Evolutionary conservation across 805 yeast genomes (phyloP).

Genomic region (Candida saitoana): DNA sequence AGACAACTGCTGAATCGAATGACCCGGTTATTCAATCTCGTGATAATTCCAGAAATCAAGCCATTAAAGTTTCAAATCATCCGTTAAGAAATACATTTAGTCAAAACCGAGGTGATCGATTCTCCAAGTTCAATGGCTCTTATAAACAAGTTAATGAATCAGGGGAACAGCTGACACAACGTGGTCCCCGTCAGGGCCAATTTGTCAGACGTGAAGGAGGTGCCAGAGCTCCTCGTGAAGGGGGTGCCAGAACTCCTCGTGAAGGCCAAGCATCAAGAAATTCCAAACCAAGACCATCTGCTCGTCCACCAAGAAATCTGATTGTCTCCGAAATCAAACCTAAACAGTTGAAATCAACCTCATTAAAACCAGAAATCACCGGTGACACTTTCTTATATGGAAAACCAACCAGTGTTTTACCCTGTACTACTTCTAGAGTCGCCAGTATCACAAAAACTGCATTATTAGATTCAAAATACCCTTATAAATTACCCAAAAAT

Average conservation of each 20-base stretch:
- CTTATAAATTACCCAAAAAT: constrained; percentile 34
- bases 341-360: constrained; percentile 3
- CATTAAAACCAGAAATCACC: constrained; percentile 7
- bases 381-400: constrained; percentile 34
- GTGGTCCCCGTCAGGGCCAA: not conserved
- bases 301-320: not conserved
- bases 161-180: not conserved
- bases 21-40: not conserved
- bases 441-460: constrained; percentile 39
- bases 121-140: not conserved
- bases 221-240: not conserved
- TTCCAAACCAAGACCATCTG: constrained; percentile 1
- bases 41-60: not conserved
- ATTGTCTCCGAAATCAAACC: constrained; percentile 7
- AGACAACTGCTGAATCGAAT: not conserved
- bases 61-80: constrained; percentile 1
- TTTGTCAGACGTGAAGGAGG: not conserved
- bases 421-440: constrained; percentile 28
- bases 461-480: constrained; percentile 37
- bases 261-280: not conserved
- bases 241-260: not conserved
- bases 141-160: not conserved
- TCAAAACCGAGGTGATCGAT: constrained; percentile 1
- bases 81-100: constrained; percentile 2
- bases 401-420: constrained; percentile 27